phyloP scores from a whole-genome alignment of 2,329 filamentous ascomycete genomes.

The Cercospora sp. region DNA sequence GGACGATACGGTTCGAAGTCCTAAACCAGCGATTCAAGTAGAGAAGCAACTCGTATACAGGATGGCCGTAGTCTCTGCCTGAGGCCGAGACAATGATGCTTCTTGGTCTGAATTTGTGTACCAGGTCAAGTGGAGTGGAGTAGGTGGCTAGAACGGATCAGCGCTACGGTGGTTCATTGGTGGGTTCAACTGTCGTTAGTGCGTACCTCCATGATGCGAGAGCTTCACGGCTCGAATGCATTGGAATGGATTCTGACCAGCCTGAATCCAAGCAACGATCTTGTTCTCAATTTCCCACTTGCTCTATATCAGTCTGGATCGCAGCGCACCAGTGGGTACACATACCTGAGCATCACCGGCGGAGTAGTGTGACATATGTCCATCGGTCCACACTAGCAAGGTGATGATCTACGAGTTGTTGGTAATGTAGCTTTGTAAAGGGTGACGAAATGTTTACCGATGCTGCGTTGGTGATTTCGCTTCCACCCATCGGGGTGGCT shows the following conservation, averaged over 20 bases:
- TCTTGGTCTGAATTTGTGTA: neutral
- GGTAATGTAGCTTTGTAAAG: neutral
- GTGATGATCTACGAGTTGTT: neutral
- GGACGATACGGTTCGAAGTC: neutral
- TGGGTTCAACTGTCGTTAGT: too few species aligned
- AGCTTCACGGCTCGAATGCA: neutral
- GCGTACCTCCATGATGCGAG: neutral
- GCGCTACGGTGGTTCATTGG: neutral
- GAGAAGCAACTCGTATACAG: neutral
- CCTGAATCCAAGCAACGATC: neutral
- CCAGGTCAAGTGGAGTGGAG: neutral
- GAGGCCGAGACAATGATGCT: neutral
- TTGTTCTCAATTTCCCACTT: slow-evolving; percentile 1
- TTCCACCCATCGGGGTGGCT: neutral
- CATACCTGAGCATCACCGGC: slow-evolving; percentile 13
- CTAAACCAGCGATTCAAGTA: neutral
- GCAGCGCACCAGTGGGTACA: too few species aligned
- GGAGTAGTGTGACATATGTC: slow-evolving; percentile 11
- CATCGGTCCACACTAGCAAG: slow-evolving; percentile 7
- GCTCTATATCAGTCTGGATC: too few species aligned
- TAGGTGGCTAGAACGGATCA: neutral
- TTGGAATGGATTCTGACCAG: neutral
- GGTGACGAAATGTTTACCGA: neutral
- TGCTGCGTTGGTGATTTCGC: neutral
- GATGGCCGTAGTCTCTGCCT: neutral